Evolutionary conservation across 257 asterid species (phyloP).

Genomic region (Voacanga thouarsii): DNA sequence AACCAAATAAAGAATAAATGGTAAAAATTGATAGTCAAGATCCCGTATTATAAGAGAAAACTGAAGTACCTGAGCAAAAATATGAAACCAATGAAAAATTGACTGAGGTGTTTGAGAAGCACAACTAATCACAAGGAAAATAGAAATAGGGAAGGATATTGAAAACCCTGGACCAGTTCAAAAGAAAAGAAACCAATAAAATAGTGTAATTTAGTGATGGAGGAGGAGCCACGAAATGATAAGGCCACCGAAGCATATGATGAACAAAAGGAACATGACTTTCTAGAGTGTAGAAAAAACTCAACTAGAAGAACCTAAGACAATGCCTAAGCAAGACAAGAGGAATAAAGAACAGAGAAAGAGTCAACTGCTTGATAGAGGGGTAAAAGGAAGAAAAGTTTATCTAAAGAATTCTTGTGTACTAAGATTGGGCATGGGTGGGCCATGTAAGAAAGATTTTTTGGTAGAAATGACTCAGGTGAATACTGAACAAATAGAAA

Average conservation of each 20-base stretch:
- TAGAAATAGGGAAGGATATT: background rate
- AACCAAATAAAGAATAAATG: background rate
- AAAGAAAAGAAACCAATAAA: background rate
- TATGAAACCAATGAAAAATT: background rate
- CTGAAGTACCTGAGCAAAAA: slow-evolving; percentile 1
- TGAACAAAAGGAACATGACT: background rate
- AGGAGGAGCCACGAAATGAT: background rate
- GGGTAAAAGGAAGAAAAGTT: background rate
- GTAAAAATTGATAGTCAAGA: background rate
- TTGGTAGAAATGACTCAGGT: background rate
- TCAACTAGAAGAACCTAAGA: background rate
- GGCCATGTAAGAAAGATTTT: slow-evolving; percentile 13
- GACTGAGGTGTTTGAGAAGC: background rate
- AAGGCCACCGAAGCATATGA: background rate
- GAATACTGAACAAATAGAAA: slow-evolving; percentile 2
- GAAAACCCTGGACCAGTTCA: background rate
- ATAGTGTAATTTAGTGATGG: background rate
- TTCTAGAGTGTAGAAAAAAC: background rate
- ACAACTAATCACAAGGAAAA: background rate
- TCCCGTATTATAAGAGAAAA: background rate
- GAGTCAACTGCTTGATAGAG: background rate
- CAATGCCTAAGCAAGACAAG: background rate
- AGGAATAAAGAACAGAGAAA: background rate
- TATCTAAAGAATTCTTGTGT: background rate
- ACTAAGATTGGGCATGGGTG: slow-evolving; percentile 3